Conservation (phyloP, 106 monocot species). For the Dendrobium chrysotoxum region DNA sequence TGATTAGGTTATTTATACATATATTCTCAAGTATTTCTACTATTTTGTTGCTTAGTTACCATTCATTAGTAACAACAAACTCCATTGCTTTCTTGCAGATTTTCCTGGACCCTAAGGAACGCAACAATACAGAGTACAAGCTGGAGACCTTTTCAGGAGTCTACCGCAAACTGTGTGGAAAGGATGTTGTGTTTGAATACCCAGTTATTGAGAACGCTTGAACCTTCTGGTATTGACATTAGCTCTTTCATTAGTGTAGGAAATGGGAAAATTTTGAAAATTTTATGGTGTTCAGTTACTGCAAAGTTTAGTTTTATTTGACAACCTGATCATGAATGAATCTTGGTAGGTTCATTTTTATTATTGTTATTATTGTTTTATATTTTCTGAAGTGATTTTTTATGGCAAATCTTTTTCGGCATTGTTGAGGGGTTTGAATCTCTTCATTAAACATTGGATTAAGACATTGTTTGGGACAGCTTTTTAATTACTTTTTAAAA, state of each 20-base stretch:
- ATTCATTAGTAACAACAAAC: background rate
- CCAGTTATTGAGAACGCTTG: constrained; percentile 36
- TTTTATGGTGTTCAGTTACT: background rate
- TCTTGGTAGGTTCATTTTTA: too few species aligned
- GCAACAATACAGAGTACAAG: constrained; percentile 65
- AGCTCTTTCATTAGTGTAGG: background rate
- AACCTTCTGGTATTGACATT: background rate
- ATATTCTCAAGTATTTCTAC: background rate
- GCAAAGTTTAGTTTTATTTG: background rate
- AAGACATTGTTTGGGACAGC: too few species aligned
- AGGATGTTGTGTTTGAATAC: constrained; percentile 72
- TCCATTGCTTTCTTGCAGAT: background rate
- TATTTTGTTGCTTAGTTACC: background rate
- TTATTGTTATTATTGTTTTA: too few species aligned
- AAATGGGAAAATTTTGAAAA: background rate
- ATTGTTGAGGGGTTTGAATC: too few species aligned
- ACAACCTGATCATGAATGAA: too few species aligned
- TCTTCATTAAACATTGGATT: too few species aligned
- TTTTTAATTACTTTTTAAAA: too few species aligned
- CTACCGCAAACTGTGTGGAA: constrained; percentile 63
- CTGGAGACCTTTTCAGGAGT: constrained; percentile 50
- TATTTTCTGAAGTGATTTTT: too few species aligned
- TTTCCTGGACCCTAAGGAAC: constrained; percentile 60
- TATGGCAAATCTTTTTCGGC: too few species aligned
- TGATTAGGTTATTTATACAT: too few species aligned